phyloP scores from a whole-genome alignment of 1,284 basidiomycete genomes.

The Ganoderma multipileum region DNA sequence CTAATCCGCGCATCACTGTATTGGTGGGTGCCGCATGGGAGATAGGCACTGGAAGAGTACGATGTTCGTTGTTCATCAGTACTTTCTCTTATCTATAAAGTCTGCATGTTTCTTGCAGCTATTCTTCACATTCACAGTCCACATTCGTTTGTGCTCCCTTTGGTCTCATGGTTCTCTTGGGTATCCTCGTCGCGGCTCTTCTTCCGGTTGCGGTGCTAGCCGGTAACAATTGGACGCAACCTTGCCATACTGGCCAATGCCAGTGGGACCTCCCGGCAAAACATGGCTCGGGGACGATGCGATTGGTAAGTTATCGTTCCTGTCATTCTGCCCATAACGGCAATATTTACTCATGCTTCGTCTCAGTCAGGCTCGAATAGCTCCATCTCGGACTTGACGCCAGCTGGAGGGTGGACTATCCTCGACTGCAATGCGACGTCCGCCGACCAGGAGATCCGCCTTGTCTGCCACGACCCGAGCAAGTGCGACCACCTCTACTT shows the following conservation, averaged over 20 bases:
- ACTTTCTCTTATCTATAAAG: background rate
- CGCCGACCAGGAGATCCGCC: constrained; percentile 50
- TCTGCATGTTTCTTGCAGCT: too few relatives aligned
- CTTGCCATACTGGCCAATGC: constrained; percentile 21
- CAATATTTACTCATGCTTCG: constrained; percentile 1
- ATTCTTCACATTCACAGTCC: background rate
- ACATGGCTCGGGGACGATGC: constrained; percentile 11
- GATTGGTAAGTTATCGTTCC: constrained; percentile 12
- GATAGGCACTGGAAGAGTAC: background rate
- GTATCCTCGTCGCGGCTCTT: background rate
- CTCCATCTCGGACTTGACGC: constrained; percentile 58
- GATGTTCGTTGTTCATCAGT: background rate
- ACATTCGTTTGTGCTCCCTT: background rate
- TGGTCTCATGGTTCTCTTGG: background rate
- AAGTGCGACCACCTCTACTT: constrained; percentile 53
- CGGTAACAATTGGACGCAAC: constrained; percentile 16
- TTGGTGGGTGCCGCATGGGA: background rate
- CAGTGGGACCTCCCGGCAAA: constrained; percentile 17
- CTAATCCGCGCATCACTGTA: background rate
- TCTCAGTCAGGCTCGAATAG: constrained; percentile 39
- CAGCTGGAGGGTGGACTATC: constrained; percentile 58
- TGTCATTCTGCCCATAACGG: background rate
- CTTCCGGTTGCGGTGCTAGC: constrained; percentile 1
- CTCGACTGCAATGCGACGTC: constrained; percentile 48
- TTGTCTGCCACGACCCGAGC: constrained; percentile 49